A percentile compares a stretch with the other conserved stretches of the same genome.
Conservation (phyloP, 495 filamentous ascomycete species). For the Tuber indicum region DNA sequence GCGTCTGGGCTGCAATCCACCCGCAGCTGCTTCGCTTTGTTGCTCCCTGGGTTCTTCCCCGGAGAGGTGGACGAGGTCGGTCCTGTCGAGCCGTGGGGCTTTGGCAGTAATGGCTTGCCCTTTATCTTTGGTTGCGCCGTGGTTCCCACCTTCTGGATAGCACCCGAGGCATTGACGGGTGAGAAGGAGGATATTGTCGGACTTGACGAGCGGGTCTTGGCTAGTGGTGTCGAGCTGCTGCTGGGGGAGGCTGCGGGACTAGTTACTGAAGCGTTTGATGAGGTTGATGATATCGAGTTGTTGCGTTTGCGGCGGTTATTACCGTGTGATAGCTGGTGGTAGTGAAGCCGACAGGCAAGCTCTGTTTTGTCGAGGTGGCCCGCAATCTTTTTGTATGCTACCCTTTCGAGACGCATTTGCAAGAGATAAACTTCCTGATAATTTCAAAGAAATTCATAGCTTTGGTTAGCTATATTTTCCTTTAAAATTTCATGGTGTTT, state of each 20-base stretch:
- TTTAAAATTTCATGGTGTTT: not conserved
- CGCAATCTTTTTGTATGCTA: conserved; percentile 85
- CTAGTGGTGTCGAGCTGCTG: conserved; percentile 30
- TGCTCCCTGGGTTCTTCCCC: conserved; percentile 22
- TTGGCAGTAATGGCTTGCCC: conserved; percentile 42
- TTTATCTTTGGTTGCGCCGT: conserved; percentile 37
- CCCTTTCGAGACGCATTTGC: conserved; percentile 74
- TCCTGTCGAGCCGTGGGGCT: conserved; percentile 29
- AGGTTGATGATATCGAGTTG: conserved; percentile 48
- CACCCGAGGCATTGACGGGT: conserved; percentile 42
- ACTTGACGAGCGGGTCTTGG: conserved; percentile 39
- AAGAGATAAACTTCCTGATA: conserved; percentile 73
- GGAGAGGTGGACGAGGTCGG: conserved; percentile 14
- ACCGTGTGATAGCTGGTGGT: conserved; percentile 75
- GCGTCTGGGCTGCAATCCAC: conserved; percentile 42
- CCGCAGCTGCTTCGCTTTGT: conserved; percentile 37
- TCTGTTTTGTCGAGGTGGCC: conserved; percentile 78
- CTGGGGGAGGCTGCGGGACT: conserved; percentile 40
- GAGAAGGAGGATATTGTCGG: conserved; percentile 39
- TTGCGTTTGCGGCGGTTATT: conserved; percentile 57
- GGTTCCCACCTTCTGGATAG: conserved; percentile 38
- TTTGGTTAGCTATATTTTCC: conserved; percentile 12
- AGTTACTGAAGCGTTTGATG: conserved; percentile 38
- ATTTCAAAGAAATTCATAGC: conserved; percentile 11
- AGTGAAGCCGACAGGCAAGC: conserved; percentile 75